These are phyloP conservation scores for Raphanus sativus DNA, from an alignment of 345 rosid genomes.

Conservation along the genomic window DNA sequence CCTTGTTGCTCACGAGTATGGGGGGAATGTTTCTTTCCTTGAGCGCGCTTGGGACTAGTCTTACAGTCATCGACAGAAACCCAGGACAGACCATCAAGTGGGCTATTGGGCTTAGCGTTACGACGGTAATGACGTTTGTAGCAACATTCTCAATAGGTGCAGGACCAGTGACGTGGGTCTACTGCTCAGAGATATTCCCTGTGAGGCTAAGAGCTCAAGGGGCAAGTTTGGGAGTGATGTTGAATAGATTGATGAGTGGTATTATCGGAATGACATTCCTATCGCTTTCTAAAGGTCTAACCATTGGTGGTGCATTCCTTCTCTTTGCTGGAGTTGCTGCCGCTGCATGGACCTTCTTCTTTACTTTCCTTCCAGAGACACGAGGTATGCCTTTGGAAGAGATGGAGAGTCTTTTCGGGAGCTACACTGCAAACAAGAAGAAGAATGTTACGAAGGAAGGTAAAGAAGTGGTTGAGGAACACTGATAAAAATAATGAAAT, in stretches of 20 bases:
- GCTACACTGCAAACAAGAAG: conserved; percentile 28
- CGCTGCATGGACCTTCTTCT: conserved; percentile 51
- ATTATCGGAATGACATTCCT: conserved; percentile 63
- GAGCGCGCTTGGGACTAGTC: conserved; percentile 48
- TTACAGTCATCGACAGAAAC: conserved; percentile 33
- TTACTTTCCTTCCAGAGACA: conserved; percentile 57
- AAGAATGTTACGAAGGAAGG: background rate
- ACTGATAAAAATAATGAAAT: background rate
- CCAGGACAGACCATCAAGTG: conserved; percentile 39
- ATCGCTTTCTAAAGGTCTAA: conserved; percentile 43
- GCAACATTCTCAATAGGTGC: conserved; percentile 75
- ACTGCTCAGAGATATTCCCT: conserved; percentile 70
- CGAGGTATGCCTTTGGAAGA: conserved; percentile 64
- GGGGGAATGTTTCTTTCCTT: conserved; percentile 55
- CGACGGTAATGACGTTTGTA: conserved; percentile 51
- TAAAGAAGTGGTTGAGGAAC: conserved; percentile 16
- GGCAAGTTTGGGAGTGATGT: conserved; percentile 57
- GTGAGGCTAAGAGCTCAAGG: conserved; percentile 71
- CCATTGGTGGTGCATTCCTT: conserved; percentile 59
- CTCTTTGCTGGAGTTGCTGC: conserved; percentile 50
- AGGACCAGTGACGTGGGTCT: conserved; percentile 79
- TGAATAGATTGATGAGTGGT: conserved; percentile 66
- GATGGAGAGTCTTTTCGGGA: conserved; percentile 54
- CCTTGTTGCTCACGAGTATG: conserved; percentile 58
- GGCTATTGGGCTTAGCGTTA: conserved; percentile 50